phyloP scores from a whole-genome alignment of 305 asterid species.

The Solanum chacoense region DNA sequence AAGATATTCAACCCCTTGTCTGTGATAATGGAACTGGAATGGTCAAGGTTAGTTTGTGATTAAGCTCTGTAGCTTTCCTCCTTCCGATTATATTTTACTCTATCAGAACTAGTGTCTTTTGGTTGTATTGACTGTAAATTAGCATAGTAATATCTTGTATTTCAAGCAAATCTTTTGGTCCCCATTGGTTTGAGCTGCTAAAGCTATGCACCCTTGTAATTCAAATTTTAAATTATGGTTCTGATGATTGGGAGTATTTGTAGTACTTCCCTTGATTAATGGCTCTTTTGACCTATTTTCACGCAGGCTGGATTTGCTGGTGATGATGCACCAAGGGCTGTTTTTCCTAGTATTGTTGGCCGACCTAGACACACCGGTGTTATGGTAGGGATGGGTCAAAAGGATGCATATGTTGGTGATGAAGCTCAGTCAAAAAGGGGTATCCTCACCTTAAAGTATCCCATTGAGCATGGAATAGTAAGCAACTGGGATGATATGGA shows the following conservation, averaged over 20 bases:
- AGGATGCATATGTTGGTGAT: slow-evolving; percentile 14
- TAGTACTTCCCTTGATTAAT: neutral
- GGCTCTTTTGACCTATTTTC: neutral
- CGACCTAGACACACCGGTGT: slow-evolving; percentile 13
- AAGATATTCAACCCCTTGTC: slow-evolving; percentile 4
- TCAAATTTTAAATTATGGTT: neutral
- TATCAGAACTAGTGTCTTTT: neutral
- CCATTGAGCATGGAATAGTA: slow-evolving; percentile 19
- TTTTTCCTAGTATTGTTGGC: slow-evolving; percentile 16
- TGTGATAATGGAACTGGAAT: slow-evolving; percentile 3
- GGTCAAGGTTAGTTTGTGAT: neutral
- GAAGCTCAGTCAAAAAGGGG: slow-evolving; percentile 22
- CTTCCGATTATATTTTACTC: neutral
- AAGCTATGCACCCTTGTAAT: neutral
- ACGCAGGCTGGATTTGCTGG: slow-evolving; percentile 24
- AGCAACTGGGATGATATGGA: slow-evolving; percentile 22
- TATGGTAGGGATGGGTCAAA: slow-evolving; percentile 14
- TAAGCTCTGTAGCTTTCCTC: neutral
- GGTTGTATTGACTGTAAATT: neutral
- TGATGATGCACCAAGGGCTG: slow-evolving; percentile 21
- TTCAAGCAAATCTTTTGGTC: neutral
- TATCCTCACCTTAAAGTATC: slow-evolving; percentile 10
- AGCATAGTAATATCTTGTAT: neutral
- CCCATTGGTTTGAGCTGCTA: neutral
- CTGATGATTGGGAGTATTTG: neutral